Base-by-base conservation (phyloP, 2,329 filamentous ascomycete species). In the Fusarium gaditjirri region DNA sequence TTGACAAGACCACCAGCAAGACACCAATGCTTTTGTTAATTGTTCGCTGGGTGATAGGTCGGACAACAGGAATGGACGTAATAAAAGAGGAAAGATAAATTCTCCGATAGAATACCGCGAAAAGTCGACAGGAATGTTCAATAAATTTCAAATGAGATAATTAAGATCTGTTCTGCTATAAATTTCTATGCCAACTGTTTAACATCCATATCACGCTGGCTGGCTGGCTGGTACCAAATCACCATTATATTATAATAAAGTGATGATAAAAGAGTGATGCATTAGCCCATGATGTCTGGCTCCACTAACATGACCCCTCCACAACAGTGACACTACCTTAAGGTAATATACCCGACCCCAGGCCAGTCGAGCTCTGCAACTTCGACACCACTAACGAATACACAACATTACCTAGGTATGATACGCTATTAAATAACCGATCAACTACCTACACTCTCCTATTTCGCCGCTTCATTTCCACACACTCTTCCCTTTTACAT, bases 391-490 rank as follows among this genome's bases (percentile, higher is more conserved):
- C 41, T 56, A 56, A 46, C 21, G 16, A 55, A 31, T 33, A 31
- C 39, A 35, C 19, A 35, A 61, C 38, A 29, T 27, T 39, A 39
- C 42, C 7, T 29, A 29, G 7, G 27, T 29, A 29, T 29, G 33
- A 31, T 46, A 47, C 42, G 56, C 49, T 41, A 49, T 49, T 65
- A 36, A 52, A 64, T 43, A 41, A 60, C 54, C 47, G 58, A 57
- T 64, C 46, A 56, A 39, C 43, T 41, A 39, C 36, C 59, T 25
- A 25, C 25, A 25, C 25, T 39, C 33, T 25, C 27, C 46, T 58
- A 49, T 52, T 57, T 74, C 68, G 41, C 57, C 54, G 61, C 63
- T 61, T 68, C 60, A 56, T 72, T 53, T 65, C 56, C 49, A 55
- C 44, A 43, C 23, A 50, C 41, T 44, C 62, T 44, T 53, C 47